phyloP scores from a whole-genome alignment of 306 rosid species.

The Cicer arietinum region DNA sequence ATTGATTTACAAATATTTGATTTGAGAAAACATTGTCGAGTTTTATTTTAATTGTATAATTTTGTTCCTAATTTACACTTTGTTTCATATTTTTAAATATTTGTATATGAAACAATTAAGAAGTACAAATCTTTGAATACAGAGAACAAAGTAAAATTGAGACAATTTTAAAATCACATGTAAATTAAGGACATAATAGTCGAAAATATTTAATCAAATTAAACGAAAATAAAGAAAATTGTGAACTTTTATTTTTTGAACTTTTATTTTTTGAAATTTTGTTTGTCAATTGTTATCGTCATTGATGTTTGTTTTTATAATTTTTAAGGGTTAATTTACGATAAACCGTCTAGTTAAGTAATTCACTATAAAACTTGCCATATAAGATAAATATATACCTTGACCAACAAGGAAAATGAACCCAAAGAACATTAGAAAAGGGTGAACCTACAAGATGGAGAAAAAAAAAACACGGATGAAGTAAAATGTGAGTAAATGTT shows the following conservation, averaged over 20 bases:
- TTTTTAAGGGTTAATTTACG: neutral
- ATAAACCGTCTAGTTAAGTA: neutral
- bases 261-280: neutral
- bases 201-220: neutral
- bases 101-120: neutral
- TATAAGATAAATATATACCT: conserved; percentile 49
- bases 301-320: neutral
- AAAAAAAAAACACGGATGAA: neutral
- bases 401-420: conserved; percentile 76
- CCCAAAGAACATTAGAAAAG: conserved; percentile 81
- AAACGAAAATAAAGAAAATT: neutral
- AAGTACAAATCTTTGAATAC: neutral
- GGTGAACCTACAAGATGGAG: conserved; percentile 69
- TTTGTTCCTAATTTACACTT: neutral
- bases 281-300: neutral
- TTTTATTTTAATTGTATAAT: neutral
- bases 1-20: neutral
- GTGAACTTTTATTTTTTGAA: neutral
- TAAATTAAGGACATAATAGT: neutral
- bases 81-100: neutral
- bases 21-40: neutral
- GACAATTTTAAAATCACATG: neutral
- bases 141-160: neutral
- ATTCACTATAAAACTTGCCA: neutral
- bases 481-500: conserved; percentile 7